Percentiles rank a stretch among this genome's conserved stretches.
These are phyloP conservation scores for Paratrypanosoma confusum DNA, from an alignment of 208 protist genomes.

Conservation along the genomic window DNA sequence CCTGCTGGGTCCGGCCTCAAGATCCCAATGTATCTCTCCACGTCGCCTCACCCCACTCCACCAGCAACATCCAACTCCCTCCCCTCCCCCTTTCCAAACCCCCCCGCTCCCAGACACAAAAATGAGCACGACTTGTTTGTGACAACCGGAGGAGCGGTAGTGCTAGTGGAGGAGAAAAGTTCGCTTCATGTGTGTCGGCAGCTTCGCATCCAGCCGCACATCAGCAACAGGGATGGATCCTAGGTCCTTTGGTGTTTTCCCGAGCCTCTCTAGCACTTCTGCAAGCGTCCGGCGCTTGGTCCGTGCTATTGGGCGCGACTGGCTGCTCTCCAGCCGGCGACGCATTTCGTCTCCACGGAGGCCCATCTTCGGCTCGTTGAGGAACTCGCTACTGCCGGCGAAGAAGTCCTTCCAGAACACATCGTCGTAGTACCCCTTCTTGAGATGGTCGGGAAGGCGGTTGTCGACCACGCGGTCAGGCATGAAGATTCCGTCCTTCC, in stretches of 20 bases:
- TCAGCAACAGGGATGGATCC: constrained; percentile 76
- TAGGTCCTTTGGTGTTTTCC: constrained; percentile 72
- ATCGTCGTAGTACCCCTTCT: constrained; percentile 91
- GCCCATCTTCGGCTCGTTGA: constrained; percentile 85
- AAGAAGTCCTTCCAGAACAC: constrained; percentile 91
- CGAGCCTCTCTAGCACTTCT: constrained; percentile 70
- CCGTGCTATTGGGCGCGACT: constrained; percentile 15
- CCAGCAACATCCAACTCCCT: too few species aligned
- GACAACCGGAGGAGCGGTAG: too few species aligned
- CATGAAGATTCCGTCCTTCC: constrained; percentile 86
- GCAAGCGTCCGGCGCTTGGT: constrained; percentile 72
- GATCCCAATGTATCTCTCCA: too few species aligned
- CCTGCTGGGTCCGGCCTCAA: background rate
- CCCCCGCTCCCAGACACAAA: too few species aligned
- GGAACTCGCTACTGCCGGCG: constrained; percentile 76
- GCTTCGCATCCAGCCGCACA: constrained; percentile 67
- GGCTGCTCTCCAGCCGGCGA: constrained; percentile 39
- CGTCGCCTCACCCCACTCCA: too few species aligned
- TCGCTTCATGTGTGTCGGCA: constrained; percentile 81
- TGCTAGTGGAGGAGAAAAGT: constrained; percentile 78
- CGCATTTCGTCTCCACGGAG: constrained; percentile 85
- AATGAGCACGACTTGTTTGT: too few species aligned
- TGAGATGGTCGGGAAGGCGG: constrained; percentile 85
- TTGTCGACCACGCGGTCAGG: constrained; percentile 88
- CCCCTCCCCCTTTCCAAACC: too few species aligned